These are phyloP conservation scores for Nemania serpens DNA, from an alignment of 2,329 filamentous ascomycete species.

Conservation along the genomic window DNA sequence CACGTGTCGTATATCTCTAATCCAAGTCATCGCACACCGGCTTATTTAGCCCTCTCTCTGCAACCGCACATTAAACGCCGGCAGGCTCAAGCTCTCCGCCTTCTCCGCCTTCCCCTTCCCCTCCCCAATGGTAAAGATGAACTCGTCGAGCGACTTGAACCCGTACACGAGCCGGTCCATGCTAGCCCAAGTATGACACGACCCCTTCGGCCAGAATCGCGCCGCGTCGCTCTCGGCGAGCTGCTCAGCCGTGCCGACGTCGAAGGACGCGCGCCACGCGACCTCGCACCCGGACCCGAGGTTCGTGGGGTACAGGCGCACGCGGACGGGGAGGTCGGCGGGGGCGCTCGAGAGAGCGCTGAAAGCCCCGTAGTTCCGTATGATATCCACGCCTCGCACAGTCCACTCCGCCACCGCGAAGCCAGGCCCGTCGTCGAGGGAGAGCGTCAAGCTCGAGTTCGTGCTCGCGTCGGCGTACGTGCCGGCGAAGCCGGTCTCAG, in stretches of 20 bases:
- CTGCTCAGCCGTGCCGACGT: conserved; percentile 30
- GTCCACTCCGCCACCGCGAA: conserved; percentile 46
- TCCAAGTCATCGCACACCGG: no score
- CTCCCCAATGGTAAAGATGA: conserved; percentile 27
- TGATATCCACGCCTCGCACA: conserved; percentile 48
- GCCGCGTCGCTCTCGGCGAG: conserved; percentile 29
- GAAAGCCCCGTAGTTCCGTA: conserved; percentile 41
- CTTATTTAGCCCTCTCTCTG: conserved; percentile 12
- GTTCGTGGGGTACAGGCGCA: conserved; percentile 36
- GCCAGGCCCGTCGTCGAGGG: conserved; percentile 46
- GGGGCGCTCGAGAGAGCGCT: conserved; percentile 28
- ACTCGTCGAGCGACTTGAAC: conserved; percentile 38
- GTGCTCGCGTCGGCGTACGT: conserved; percentile 45
- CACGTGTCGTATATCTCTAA: no score
- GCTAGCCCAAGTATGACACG: conserved; percentile 34
- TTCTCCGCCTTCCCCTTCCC: conserved; percentile 20
- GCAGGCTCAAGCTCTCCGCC: conserved; percentile 27
- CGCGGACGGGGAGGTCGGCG: conserved; percentile 22
- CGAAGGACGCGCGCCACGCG: conserved; percentile 36
- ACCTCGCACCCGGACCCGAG: conserved; percentile 20
- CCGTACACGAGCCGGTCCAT: conserved; percentile 38
- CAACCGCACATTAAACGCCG: conserved; percentile 30
- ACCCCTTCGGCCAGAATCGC: conserved; percentile 34
- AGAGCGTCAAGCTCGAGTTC: conserved; percentile 48
- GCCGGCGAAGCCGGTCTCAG: conserved; percentile 41